A percentile compares a stretch with the other conserved stretches of the same genome.
Evolutionary conservation across 495 filamentous ascomycete genomes (phyloP).

Genomic region (Penicillium atrosanguineum): DNA sequence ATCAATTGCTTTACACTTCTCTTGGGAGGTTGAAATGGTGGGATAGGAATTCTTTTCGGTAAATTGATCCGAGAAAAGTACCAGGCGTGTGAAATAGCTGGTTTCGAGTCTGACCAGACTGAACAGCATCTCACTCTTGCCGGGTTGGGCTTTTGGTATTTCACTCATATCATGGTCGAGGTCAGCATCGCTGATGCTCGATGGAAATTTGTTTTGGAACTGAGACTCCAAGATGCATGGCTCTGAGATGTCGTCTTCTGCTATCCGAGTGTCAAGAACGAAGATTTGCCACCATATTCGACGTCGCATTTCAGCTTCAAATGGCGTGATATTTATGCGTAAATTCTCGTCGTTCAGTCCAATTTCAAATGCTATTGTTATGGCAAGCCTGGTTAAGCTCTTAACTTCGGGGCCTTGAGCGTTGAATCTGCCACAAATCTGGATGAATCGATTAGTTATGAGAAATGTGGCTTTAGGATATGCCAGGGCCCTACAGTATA

Average conservation of each 20-base stretch:
- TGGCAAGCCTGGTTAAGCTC: constrained; percentile 56
- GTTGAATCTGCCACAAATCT: constrained; percentile 49
- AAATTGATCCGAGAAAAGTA: constrained; percentile 27
- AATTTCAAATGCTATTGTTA: constrained; percentile 67
- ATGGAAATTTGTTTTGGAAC: constrained; percentile 62
- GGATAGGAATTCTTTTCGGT: constrained; percentile 16
- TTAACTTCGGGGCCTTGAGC: constrained; percentile 53
- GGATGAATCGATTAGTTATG: background rate
- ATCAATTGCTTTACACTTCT: constrained; percentile 53
- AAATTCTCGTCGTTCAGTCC: constrained; percentile 62
- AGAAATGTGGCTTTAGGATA: background rate
- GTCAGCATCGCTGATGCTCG: constrained; percentile 69
- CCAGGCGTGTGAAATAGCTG: constrained; percentile 30
- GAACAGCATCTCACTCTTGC: constrained; percentile 75
- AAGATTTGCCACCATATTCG: constrained; percentile 75
- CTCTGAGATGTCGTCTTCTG: constrained; percentile 71
- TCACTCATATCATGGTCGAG: constrained; percentile 57
- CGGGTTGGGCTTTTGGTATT: constrained; percentile 47
- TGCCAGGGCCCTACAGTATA: constrained; percentile 45
- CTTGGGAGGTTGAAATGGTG: constrained; percentile 26
- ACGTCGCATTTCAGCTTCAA: constrained; percentile 73
- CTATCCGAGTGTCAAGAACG: constrained; percentile 63
- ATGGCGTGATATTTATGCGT: constrained; percentile 57
- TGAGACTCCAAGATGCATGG: constrained; percentile 58
- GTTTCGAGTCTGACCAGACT: constrained; percentile 61